Evolutionary conservation across 2,329 filamentous ascomycete genomes (phyloP).

Genomic region (Aaosphaeria arxii): DNA sequence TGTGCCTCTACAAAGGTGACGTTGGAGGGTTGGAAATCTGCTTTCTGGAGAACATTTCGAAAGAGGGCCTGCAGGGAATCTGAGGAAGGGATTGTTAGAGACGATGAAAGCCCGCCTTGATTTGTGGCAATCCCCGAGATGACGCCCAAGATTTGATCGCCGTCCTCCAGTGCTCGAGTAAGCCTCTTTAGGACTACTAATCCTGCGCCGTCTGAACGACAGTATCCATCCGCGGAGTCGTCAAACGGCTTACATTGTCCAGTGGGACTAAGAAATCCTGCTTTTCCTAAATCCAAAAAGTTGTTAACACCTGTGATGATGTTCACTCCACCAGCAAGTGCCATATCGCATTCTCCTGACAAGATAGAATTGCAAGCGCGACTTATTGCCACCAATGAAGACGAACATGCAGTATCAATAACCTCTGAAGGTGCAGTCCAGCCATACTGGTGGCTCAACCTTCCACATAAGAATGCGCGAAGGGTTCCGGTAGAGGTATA

Average conservation of each 20-base stretch:
- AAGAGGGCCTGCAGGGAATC: constrained; percentile 10
- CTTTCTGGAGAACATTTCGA: constrained; percentile 1
- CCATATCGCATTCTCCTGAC: constrained; percentile 20
- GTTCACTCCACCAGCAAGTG: constrained; percentile 37
- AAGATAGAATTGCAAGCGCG: constrained; percentile 22
- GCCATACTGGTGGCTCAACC: constrained; percentile 21
- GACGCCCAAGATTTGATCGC: constrained; percentile 46
- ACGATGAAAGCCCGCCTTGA: constrained; percentile 7
- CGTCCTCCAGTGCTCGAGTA: constrained; percentile 49
- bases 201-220: constrained; percentile 48
- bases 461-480: constrained; percentile 15
- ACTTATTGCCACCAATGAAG: constrained; percentile 18
- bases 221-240: constrained; percentile 51
- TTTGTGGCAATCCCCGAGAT: constrained; percentile 25
- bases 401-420: constrained; percentile 36
- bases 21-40: constrained; percentile 2
- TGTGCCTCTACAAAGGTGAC: constrained; percentile 13
- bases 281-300: constrained; percentile 34
- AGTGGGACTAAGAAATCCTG: constrained; percentile 42
- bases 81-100: constrained; percentile 10
- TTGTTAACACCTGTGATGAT: constrained; percentile 24
- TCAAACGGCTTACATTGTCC: constrained; percentile 45
- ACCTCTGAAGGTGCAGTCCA: constrained; percentile 19
- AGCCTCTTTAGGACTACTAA: constrained; percentile 51
- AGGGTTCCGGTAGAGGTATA: constrained; percentile 25